These are phyloP conservation scores for Piper longum DNA, from an alignment of 164 flowering plant genomes.

Conservation along the genomic window DNA sequence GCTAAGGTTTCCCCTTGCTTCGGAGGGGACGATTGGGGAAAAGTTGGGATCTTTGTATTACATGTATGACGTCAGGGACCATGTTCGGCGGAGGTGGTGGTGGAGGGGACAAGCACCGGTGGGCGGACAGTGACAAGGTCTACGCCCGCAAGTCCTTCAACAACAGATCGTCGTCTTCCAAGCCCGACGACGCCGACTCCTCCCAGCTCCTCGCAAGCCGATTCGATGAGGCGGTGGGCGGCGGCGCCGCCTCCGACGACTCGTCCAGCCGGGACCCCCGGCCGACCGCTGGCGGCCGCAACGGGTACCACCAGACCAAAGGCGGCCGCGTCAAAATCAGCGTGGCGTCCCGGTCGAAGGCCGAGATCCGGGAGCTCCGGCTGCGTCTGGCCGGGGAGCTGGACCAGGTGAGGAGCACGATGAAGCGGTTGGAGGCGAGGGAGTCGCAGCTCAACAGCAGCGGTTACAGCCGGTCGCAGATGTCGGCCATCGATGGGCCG, in stretches of 20 bases:
- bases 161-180: slow-evolving; percentile 16
- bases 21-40: not conserved
- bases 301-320: slow-evolving; percentile 11
- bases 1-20: not conserved
- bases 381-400: slow-evolving; percentile 58
- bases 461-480: slow-evolving; percentile 18
- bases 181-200: slow-evolving; percentile 17
- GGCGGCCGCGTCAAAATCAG: slow-evolving; percentile 25
- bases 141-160: slow-evolving; percentile 35
- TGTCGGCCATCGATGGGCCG: slow-evolving; percentile 20
- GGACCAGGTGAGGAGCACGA: slow-evolving; percentile 41
- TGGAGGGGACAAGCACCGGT: slow-evolving; percentile 39
- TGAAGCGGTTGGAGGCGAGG: slow-evolving; percentile 51
- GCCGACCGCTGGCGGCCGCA: slow-evolving; percentile 8
- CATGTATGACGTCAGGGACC: slow-evolving; percentile 75
- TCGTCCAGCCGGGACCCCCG: slow-evolving; percentile 28
- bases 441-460: slow-evolving; percentile 16
- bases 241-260: slow-evolving; percentile 30
- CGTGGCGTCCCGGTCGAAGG: slow-evolving; percentile 36
- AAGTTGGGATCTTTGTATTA: slow-evolving; percentile 12
- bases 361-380: slow-evolving; percentile 45
- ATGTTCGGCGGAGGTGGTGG: slow-evolving; percentile 33
- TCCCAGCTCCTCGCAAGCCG: slow-evolving; percentile 17
- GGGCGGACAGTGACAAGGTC: slow-evolving; percentile 41
- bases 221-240: slow-evolving; percentile 6